A percentile compares a stretch with the other conserved stretches of the same genome.
phyloP scores from a whole-genome alignment of 441 rosid genomes.

The Erodium moschatum region DNA sequence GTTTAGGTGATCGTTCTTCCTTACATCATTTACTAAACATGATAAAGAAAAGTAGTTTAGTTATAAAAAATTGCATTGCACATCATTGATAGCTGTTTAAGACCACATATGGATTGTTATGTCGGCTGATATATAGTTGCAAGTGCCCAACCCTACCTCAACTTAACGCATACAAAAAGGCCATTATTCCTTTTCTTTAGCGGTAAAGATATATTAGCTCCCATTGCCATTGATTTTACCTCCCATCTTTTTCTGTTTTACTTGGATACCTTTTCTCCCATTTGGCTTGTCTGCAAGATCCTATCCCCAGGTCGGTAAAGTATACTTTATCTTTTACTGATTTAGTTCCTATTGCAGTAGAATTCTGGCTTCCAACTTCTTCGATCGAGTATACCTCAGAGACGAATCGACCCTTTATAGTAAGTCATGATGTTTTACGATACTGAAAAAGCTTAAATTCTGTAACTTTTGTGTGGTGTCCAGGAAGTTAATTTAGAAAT shows the following conservation, averaged over 20 bases:
- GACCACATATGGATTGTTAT: constrained; percentile 8
- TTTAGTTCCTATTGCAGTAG: constrained; percentile 1
- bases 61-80: constrained; percentile 4
- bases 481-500: neutral
- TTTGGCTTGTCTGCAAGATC: neutral
- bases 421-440: constrained; percentile 1
- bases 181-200: constrained; percentile 8
- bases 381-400: constrained; percentile 14
- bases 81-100: too few species aligned
- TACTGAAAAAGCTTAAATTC: neutral
- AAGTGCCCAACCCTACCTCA: constrained; percentile 20
- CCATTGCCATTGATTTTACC: neutral
- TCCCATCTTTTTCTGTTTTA: constrained; percentile 5
- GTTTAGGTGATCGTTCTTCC: neutral
- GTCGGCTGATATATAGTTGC: constrained; percentile 17
- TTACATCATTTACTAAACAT: neutral
- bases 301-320: neutral
- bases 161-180: constrained; percentile 11
- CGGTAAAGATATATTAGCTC: neutral
- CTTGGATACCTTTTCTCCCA: constrained; percentile 3
- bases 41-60: constrained; percentile 7
- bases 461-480: neutral
- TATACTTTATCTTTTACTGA: constrained; percentile 2
- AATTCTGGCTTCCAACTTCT: constrained; percentile 6
- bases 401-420: constrained; percentile 20